Percentiles rank a stretch among this genome's conserved stretches.
Evolutionary conservation across 23 red algal species (phyloP).

Genomic region (Gracilaria vermiculophylla): DNA sequence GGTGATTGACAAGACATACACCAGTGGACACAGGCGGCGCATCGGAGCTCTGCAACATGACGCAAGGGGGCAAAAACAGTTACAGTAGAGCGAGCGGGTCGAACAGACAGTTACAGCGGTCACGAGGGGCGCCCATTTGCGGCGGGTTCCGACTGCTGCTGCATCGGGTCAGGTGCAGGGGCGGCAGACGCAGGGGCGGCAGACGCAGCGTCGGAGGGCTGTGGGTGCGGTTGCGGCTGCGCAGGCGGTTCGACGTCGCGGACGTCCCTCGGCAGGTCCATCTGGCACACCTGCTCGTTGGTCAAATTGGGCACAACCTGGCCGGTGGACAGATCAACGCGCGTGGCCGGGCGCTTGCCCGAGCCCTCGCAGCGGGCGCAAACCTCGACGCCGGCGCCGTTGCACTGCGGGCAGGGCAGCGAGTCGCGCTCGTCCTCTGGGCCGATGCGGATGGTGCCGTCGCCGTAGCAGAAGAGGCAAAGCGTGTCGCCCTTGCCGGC

Average conservation of each 20-base stretch:
- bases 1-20: background rate
- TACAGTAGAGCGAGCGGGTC: background rate
- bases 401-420: conserved; percentile 38
- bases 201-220: background rate
- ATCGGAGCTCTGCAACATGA: too few species aligned
- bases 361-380: conserved; percentile 58
- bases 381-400: conserved; percentile 2
- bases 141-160: background rate
- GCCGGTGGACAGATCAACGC: background rate
- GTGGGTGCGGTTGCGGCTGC: too few species aligned
- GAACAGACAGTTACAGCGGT: background rate
- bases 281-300: conserved; percentile 45
- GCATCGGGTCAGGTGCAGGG: background rate
- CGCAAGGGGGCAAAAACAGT: background rate
- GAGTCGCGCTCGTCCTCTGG: conserved; percentile 37
- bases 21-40: background rate
- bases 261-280: background rate
- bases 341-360: conserved; percentile 37
- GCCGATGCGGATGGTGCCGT: conserved; percentile 66
- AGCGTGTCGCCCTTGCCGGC: conserved; percentile 18
- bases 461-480: conserved; percentile 77
- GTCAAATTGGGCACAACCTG: conserved; percentile 57
- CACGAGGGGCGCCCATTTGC: background rate
- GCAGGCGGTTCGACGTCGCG: background rate
- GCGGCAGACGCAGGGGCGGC: too few species aligned